Percentiles rank a stretch among this genome's conserved stretches.
These are phyloP conservation scores for Aspergillus spinulosporus DNA, from an alignment of 2,329 filamentous ascomycete species.

Conservation along the genomic window DNA sequence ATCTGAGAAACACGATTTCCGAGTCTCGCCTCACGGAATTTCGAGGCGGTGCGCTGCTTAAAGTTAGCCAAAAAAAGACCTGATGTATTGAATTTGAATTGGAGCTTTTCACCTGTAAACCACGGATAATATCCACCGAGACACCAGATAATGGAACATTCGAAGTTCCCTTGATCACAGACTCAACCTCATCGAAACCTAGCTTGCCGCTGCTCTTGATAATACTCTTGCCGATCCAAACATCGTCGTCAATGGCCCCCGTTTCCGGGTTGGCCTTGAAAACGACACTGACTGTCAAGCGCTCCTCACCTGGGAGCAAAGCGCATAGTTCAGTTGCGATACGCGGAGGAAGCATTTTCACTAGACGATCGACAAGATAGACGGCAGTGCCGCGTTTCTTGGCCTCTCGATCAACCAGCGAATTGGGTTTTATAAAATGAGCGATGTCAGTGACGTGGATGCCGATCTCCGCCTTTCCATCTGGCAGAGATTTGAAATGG, in stretches of 20 bases:
- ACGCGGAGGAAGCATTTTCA: constrained; percentile 81
- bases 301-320: constrained; percentile 79
- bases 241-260: constrained; percentile 80
- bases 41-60: constrained; percentile 70
- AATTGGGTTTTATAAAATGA: constrained; percentile 95
- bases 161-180: constrained; percentile 66
- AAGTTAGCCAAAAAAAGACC: background rate
- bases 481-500: constrained; percentile 79
- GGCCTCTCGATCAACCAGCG: constrained; percentile 91
- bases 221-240: constrained; percentile 90
- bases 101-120: constrained; percentile 63
- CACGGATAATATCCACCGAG: constrained; percentile 73
- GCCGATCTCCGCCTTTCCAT: constrained; percentile 89
- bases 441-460: constrained; percentile 93
- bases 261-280: constrained; percentile 85
- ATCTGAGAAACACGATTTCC: constrained; percentile 76
- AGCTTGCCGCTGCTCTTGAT: constrained; percentile 89
- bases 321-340: constrained; percentile 86
- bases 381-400: constrained; percentile 97
- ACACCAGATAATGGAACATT: constrained; percentile 65
- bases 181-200: constrained; percentile 81
- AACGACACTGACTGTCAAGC: constrained; percentile 87
- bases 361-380: constrained; percentile 87
- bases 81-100: background rate
- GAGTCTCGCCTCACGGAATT: constrained; percentile 85